phyloP scores from a whole-genome alignment of 306 rosid genomes.

The Fragaria nilgerrensis region DNA sequence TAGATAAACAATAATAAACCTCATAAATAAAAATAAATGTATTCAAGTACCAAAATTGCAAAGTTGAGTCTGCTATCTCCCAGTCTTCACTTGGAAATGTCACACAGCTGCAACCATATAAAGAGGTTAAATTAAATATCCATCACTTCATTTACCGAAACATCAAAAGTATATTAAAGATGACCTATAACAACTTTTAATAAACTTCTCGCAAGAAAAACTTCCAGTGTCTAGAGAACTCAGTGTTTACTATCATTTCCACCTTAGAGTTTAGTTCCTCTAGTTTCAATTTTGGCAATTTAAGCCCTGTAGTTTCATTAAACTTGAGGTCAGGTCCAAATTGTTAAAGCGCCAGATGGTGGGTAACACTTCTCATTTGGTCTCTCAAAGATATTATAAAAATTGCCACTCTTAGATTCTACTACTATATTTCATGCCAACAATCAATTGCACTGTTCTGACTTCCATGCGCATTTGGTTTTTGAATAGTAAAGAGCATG shows the following conservation, averaged over 20 bases:
- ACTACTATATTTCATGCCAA: neutral
- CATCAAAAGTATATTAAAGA: neutral
- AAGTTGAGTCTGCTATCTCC: constrained; percentile 94
- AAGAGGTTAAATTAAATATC: constrained; percentile 16
- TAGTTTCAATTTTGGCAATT: neutral
- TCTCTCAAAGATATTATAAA: neutral
- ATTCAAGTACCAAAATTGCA: constrained; percentile 81
- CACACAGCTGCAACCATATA: constrained; percentile 67
- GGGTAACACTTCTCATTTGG: neutral
- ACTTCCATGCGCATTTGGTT: neutral
- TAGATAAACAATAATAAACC: neutral
- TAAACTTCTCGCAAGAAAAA: neutral
- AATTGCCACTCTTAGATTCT: neutral
- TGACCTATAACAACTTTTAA: constrained; percentile 2
- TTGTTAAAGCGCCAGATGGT: neutral
- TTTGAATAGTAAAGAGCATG: neutral
- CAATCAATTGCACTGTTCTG: neutral
- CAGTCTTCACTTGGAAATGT: constrained; percentile 93
- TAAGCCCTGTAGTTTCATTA: neutral
- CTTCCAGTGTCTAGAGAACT: neutral
- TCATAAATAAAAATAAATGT: neutral
- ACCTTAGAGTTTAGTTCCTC: neutral
- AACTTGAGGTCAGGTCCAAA: neutral
- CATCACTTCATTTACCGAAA: neutral
- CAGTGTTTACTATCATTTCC: neutral